These are phyloP conservation scores for Cyphellophora europaea DNA, from an alignment of 2,329 filamentous ascomycete genomes.

Conservation along the genomic window DNA sequence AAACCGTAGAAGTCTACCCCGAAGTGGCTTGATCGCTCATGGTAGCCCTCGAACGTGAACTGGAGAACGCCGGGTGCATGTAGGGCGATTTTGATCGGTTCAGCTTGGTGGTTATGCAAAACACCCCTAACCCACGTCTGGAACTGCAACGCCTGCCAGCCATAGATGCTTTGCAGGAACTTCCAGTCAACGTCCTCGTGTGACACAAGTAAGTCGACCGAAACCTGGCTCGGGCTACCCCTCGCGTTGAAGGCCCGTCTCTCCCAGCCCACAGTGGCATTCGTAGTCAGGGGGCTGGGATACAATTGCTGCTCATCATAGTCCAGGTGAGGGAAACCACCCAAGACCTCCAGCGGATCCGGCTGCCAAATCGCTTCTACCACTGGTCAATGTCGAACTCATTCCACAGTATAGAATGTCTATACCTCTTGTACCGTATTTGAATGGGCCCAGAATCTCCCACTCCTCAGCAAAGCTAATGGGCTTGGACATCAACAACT, in stretches of 20 bases:
- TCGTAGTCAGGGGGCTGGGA: slow-evolving; percentile 40
- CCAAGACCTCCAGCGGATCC: slow-evolving; percentile 45
- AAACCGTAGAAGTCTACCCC: slow-evolving; percentile 50
- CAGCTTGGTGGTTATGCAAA: slow-evolving; percentile 4
- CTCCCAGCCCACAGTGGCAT: slow-evolving; percentile 44
- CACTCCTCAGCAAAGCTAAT: slow-evolving; percentile 24
- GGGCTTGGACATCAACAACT: not conserved
- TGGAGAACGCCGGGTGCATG: slow-evolving; percentile 42
- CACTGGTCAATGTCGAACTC: too few relatives aligned
- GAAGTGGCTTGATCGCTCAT: too few relatives aligned
- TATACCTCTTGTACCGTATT: slow-evolving; percentile 48
- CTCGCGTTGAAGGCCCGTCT: slow-evolving; percentile 25
- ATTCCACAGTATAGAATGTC: too few relatives aligned
- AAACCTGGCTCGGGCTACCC: too few relatives aligned
- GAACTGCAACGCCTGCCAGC: slow-evolving; percentile 50
- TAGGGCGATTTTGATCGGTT: slow-evolving; percentile 25
- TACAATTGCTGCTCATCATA: too few relatives aligned
- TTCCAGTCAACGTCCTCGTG: slow-evolving; percentile 45
- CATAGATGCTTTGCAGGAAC: slow-evolving; percentile 44
- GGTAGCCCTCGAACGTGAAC: slow-evolving; percentile 41
- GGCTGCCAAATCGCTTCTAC: slow-evolving; percentile 50
- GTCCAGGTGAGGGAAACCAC: slow-evolving; percentile 34
- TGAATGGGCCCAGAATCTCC: slow-evolving; percentile 49
- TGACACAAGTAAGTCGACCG: too few relatives aligned
- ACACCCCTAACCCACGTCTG: slow-evolving; percentile 48